Evolutionary conservation across 352 stramenopile genomes (phyloP).

Genomic region (Phytopythium chamaehyphon): DNA sequence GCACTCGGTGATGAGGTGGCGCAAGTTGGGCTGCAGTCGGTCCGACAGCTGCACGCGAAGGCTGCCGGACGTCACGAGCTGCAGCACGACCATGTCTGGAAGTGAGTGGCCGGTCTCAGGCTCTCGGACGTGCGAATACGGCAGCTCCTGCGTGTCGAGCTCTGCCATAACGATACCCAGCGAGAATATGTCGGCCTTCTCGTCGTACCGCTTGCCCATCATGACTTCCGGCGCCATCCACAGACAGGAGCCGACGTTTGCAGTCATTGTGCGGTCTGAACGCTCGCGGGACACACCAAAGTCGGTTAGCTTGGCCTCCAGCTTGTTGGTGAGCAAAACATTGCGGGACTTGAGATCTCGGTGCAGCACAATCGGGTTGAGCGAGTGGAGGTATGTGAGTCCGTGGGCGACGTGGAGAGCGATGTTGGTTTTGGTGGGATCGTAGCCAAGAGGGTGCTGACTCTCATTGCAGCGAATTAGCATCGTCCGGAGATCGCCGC

Average conservation of each 20-base stretch:
- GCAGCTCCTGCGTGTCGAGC: constrained; percentile 25
- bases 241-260: constrained; percentile 13
- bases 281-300: constrained; percentile 34
- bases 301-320: constrained; percentile 47
- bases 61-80: constrained; percentile 23
- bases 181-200: constrained; percentile 38
- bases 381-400: constrained; percentile 29
- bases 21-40: constrained; percentile 9
- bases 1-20: constrained; percentile 9
- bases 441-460: constrained; percentile 17
- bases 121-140: constrained; percentile 19
- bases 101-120: constrained; percentile 6
- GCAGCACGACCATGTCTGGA: constrained; percentile 21
- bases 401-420: constrained; percentile 26
- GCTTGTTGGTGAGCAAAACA: constrained; percentile 36
- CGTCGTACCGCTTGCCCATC: constrained; percentile 29
- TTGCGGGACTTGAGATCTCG: constrained; percentile 68
- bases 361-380: constrained; percentile 29
- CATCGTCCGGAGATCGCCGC: constrained; percentile 36
- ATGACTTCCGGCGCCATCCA: constrained; percentile 38
- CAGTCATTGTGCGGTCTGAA: constrained; percentile 23
- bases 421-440: constrained; percentile 28
- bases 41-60: constrained; percentile 17
- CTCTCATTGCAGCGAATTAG: constrained; percentile 17
- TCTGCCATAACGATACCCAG: constrained; percentile 24